Conservation (phyloP, 2,329 filamentous ascomycete species). For the Corynespora cassiicola region DNA sequence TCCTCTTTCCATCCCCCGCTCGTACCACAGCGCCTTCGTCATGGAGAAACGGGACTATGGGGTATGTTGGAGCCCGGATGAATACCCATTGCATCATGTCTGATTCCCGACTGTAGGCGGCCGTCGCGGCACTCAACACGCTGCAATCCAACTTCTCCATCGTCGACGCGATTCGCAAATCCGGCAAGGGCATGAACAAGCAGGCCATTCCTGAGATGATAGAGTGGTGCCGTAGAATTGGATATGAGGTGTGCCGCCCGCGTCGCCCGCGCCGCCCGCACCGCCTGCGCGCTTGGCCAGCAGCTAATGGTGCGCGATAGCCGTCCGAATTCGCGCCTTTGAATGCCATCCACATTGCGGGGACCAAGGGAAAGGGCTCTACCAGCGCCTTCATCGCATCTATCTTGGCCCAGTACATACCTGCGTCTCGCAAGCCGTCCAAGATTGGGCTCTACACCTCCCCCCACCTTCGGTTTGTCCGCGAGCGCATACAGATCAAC, state of each 20-base stretch:
- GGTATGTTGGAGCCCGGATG: constrained; percentile 23
- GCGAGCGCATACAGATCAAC: constrained; percentile 84
- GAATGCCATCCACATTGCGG: constrained; percentile 81
- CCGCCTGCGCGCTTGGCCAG: no score
- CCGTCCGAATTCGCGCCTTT: constrained; percentile 66
- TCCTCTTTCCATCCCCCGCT: constrained; percentile 16
- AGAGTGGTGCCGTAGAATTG: constrained; percentile 76
- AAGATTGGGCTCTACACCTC: constrained; percentile 84
- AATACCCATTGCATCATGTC: constrained; percentile 3
- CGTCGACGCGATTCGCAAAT: constrained; percentile 78
- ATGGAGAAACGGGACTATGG: constrained; percentile 46
- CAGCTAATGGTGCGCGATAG: constrained; percentile 44
- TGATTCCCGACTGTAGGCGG: constrained; percentile 58
- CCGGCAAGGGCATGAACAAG: constrained; percentile 75
- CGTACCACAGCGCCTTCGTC: constrained; percentile 17
- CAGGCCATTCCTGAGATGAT: constrained; percentile 82
- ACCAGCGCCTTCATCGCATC: constrained; percentile 84
- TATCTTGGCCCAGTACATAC: constrained; percentile 71
- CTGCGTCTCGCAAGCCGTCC: constrained; percentile 48
- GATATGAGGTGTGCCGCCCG: constrained; percentile 70
- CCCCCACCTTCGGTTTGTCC: constrained; percentile 81
- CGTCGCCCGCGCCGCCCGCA: neutral
- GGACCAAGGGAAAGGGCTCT: constrained; percentile 94
- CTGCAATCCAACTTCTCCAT: constrained; percentile 81
- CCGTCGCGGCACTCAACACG: constrained; percentile 75